These are phyloP conservation scores for Cercospora sp. DNA, from an alignment of 2,329 filamentous ascomycete genomes.

Conservation along the genomic window DNA sequence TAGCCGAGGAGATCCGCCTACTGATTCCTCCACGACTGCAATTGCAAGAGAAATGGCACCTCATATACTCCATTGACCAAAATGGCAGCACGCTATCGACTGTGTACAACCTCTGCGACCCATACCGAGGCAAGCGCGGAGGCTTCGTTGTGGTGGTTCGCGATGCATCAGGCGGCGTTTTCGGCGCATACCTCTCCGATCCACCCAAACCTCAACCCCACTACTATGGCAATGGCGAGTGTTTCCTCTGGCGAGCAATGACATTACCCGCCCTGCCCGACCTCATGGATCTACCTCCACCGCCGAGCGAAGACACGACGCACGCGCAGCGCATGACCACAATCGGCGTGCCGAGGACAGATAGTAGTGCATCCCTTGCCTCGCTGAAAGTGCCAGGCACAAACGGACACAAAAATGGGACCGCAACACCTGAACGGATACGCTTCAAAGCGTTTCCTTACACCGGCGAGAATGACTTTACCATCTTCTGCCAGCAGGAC, in stretches of 20 bases:
- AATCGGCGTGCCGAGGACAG: constrained; percentile 39
- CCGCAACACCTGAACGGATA: constrained; percentile 68
- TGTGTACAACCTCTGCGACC: constrained; percentile 75
- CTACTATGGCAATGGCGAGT: constrained; percentile 96
- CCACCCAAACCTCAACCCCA: constrained; percentile 75
- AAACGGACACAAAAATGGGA: constrained; percentile 30
- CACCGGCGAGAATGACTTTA: constrained; percentile 93
- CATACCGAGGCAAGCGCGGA: constrained; percentile 66
- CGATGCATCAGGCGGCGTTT: constrained; percentile 74
- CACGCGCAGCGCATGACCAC: constrained; percentile 63
- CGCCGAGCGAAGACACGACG: constrained; percentile 66
- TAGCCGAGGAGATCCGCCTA: constrained; percentile 91
- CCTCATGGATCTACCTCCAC: constrained; percentile 63
- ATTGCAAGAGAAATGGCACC: constrained; percentile 80
- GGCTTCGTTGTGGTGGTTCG: constrained; percentile 88
- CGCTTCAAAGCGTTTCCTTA: constrained; percentile 98
- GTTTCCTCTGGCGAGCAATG: constrained; percentile 83
- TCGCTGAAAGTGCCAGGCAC: constrained; percentile 29
- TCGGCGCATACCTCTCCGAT: constrained; percentile 93
- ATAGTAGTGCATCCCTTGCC: constrained; percentile 32
- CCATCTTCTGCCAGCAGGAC: constrained; percentile 84
- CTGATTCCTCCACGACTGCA: constrained; percentile 84
- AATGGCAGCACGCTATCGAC: constrained; percentile 86
- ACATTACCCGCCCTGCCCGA: constrained; percentile 59
- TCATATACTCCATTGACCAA: constrained; percentile 87